A percentile compares a stretch with the other conserved stretches of the same genome.
These are phyloP conservation scores for Lonicera japonica DNA, from an alignment of 129 eudicot species.

Conservation along the genomic window DNA sequence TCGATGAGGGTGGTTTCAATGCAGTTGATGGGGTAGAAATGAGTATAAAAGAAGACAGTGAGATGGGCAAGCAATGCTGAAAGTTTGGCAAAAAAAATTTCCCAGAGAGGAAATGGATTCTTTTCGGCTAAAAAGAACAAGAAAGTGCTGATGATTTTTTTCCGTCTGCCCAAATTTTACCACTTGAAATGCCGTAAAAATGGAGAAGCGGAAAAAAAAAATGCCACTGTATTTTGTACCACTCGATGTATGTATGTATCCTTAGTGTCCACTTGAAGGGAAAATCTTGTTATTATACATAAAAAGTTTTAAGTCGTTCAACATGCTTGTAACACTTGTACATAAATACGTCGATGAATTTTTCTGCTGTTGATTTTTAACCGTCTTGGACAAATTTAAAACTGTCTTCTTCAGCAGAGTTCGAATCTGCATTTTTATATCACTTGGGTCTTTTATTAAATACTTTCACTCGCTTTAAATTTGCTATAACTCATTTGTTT, in stretches of 20 bases:
- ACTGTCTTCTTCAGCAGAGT: too few relatives aligned
- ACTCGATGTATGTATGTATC: slow-evolving; percentile 47
- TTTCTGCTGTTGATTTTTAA: not conserved
- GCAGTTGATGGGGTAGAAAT: slow-evolving; percentile 71
- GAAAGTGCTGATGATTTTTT: not conserved
- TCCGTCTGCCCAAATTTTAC: slow-evolving; percentile 18
- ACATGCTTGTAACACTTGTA: slow-evolving; percentile 43
- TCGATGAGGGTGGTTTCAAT: slow-evolving; percentile 43
- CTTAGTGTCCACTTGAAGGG: slow-evolving; percentile 22
- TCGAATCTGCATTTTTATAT: too few relatives aligned
- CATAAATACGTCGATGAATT: slow-evolving; percentile 30
- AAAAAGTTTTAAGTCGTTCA: slow-evolving; percentile 29
- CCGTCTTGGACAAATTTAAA: too few relatives aligned
- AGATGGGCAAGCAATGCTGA: slow-evolving; percentile 43
- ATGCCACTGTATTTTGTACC: slow-evolving; percentile 20
- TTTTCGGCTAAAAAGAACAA: not conserved
- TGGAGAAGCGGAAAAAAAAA: not conserved
- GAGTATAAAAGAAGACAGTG: slow-evolving; percentile 89
- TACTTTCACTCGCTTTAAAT: too few relatives aligned
- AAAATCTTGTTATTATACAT: slow-evolving; percentile 54
- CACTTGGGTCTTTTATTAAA: too few relatives aligned
- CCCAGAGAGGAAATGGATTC: not conserved
- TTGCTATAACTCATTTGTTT: too few relatives aligned
- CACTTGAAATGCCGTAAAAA: slow-evolving; percentile 5
- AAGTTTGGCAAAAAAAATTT: not conserved